Evolutionary conservation across 2,329 filamentous ascomycete species (phyloP).

Genomic region (Alternaria sp.): DNA sequence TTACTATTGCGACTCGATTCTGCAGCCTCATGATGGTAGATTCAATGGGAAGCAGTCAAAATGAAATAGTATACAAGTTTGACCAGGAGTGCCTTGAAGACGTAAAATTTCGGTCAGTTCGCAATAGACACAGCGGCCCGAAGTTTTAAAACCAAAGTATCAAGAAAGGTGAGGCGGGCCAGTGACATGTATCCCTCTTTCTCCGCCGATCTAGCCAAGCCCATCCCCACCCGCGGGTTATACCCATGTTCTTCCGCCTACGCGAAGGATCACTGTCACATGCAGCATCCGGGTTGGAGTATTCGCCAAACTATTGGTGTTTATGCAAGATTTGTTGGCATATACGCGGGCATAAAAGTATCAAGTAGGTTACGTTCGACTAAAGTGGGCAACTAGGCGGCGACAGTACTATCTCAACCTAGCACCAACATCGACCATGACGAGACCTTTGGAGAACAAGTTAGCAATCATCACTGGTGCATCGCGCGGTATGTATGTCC

Average conservation of each 20-base stretch:
- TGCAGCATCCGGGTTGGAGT: background rate
- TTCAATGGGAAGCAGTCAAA: background rate
- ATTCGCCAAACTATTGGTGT: background rate
- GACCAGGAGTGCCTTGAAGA: background rate
- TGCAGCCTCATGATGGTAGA: background rate
- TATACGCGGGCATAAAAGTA: background rate
- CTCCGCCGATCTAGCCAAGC: background rate
- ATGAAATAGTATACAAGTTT: background rate
- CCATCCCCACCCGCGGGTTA: background rate
- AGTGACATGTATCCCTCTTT: background rate
- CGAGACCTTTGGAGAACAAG: constrained; percentile 64
- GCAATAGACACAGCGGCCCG: background rate
- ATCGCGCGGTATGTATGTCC: constrained; percentile 66
- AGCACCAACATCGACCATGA: background rate
- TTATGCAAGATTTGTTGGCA: background rate
- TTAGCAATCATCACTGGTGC: constrained; percentile 78
- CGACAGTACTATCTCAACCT: background rate
- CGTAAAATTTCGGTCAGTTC: background rate
- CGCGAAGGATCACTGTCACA: background rate
- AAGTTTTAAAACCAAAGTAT: background rate
- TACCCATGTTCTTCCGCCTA: background rate
- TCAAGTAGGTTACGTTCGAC: background rate
- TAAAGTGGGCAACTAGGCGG: background rate
- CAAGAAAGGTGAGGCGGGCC: background rate
- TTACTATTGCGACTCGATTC: constrained; percentile 34